Evolutionary conservation across 192 early-diverging fungal genomes (phyloP).

Genomic region (Coemansia sp.): DNA sequence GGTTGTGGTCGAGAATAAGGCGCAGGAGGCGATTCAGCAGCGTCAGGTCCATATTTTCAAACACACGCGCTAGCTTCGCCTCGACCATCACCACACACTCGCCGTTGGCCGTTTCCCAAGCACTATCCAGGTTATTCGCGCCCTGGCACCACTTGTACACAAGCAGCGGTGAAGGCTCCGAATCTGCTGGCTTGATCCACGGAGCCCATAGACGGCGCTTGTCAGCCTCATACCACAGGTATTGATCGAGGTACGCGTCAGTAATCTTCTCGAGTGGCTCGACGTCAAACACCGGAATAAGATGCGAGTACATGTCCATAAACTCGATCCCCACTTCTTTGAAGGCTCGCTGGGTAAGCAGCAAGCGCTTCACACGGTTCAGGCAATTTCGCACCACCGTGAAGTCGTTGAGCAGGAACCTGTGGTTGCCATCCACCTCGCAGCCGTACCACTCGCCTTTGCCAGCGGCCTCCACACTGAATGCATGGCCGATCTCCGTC

Average conservation of each 20-base stretch:
- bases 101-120: conserved; percentile 89
- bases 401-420: conserved; percentile 23
- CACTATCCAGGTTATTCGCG: conserved; percentile 94
- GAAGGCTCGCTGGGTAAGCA: conserved; percentile 97
- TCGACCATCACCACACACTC: conserved; percentile 97
- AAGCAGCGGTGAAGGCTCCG: conserved; percentile 94
- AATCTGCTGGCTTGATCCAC: conserved; percentile 99
- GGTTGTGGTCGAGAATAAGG: conserved; percentile 96
- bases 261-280: conserved; percentile 99
- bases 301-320: conserved; percentile 96
- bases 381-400: conserved; percentile 35
- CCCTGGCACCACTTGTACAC: conserved; percentile 99
- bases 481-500: conserved; percentile 1
- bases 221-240: conserved; percentile 98
- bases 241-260: conserved; percentile 98
- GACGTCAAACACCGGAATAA: conserved; percentile 96
- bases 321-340: conserved; percentile 99
- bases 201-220: conserved; percentile 96
- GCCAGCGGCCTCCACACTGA: conserved; percentile 8
- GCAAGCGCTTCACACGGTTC: conserved; percentile 85
- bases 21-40: conserved; percentile 90
- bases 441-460: conserved; percentile 49
- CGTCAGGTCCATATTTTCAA: conserved; percentile 97
- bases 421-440: conserved; percentile 53
- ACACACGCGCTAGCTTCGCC: conserved; percentile 86